Conservation (phyloP, 192 early-diverging fungal genomes). For the Paraglomus occultum region DNA sequence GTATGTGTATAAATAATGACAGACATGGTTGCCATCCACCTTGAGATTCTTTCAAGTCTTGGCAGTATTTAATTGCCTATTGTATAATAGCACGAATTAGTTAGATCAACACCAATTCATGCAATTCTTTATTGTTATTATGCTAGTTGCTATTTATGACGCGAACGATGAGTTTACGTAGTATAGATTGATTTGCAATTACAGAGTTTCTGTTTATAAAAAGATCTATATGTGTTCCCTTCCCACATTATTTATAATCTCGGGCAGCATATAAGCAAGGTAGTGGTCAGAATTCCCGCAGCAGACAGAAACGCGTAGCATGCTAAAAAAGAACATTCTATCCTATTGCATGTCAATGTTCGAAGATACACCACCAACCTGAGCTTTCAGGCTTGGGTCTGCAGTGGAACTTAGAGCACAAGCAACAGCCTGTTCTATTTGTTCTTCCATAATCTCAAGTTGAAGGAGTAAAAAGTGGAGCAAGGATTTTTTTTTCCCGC, state of each 20-base stretch:
- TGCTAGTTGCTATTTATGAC: not conserved
- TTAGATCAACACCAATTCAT: not conserved
- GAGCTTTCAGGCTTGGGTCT: slow-evolving; percentile 63
- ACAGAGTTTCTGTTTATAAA: not conserved
- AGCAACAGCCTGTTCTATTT: slow-evolving; percentile 77
- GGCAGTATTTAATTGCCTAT: slow-evolving; percentile 81
- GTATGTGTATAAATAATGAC: slow-evolving; percentile 69
- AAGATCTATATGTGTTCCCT: not conserved
- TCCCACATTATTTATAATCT: not conserved
- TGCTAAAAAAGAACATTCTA: not conserved
- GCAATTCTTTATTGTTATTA: not conserved
- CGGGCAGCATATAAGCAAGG: not conserved
- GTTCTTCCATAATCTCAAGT: slow-evolving; percentile 42
- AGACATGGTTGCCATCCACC: slow-evolving; percentile 89
- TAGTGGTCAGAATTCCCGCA: not conserved
- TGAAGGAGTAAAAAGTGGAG: not conserved
- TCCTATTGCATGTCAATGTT: not conserved
- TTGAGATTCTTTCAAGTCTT: slow-evolving; percentile 68
- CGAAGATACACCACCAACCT: slow-evolving; percentile 51
- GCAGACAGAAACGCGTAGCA: not conserved
- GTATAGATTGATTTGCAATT: slow-evolving; percentile 4
- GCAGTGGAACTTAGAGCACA: slow-evolving; percentile 73
- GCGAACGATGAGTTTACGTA: not conserved
- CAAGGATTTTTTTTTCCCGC: no score
- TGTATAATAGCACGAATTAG: slow-evolving; percentile 17